Conservation (phyloP, 1,139 yeast species). For the Maudiozyma humilis region DNA sequence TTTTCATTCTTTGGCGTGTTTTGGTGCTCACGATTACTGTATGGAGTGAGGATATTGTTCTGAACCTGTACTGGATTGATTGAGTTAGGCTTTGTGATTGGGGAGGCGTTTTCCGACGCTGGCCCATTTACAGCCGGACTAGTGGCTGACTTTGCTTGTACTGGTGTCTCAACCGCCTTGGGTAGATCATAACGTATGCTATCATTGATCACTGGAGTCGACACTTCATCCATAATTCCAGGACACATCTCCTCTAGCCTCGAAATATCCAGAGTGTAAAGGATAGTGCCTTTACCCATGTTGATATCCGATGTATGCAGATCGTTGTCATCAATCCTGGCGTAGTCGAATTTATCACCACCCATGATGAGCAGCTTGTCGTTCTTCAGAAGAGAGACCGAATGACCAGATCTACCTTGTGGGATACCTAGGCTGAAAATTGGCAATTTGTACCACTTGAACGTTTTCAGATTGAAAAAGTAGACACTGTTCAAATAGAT, state of each 20-base stretch:
- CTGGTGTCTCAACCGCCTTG: not conserved
- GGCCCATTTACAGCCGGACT: slow-evolving; percentile 1
- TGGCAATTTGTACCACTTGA: slow-evolving; percentile 64
- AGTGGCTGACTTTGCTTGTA: not conserved
- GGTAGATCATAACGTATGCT: not conserved
- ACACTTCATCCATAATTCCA: slow-evolving; percentile 23
- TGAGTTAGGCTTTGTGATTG: slow-evolving; percentile 1
- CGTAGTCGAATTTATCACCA: slow-evolving; percentile 68
- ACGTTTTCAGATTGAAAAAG: slow-evolving; percentile 67
- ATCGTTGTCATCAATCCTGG: slow-evolving; percentile 39
- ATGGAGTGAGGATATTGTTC: slow-evolving; percentile 13
- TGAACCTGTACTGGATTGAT: slow-evolving; percentile 4
- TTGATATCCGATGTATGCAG: slow-evolving; percentile 42
- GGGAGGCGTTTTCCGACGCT: not conserved
- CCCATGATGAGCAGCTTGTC: slow-evolving; percentile 82
- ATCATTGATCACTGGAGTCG: slow-evolving; percentile 1
- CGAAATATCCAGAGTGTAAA: slow-evolving; percentile 52
- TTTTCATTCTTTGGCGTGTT: slow-evolving; percentile 8
- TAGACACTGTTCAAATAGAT: slow-evolving; percentile 58
- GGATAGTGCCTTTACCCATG: slow-evolving; percentile 47
- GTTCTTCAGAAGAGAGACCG: slow-evolving; percentile 59
- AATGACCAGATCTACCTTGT: slow-evolving; percentile 89
- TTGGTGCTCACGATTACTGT: slow-evolving; percentile 6
- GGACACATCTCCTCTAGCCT: slow-evolving; percentile 31
- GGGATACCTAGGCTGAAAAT: slow-evolving; percentile 49